Evolutionary conservation across 1,284 basidiomycete genomes (phyloP).

Genomic region (Ustilago trichophora): DNA sequence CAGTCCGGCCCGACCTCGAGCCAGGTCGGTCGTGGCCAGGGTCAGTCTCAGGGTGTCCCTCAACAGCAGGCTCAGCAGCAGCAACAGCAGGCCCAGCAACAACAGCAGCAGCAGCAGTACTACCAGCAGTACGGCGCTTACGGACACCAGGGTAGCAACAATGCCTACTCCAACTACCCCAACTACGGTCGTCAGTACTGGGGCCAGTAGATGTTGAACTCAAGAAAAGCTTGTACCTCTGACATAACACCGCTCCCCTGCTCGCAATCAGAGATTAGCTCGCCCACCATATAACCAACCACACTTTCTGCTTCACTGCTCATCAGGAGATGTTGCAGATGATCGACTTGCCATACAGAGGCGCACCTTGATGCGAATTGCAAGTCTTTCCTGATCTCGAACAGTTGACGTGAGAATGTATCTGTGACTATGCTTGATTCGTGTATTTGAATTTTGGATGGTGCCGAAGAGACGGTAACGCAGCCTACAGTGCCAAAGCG

Average conservation of each 20-base stretch:
- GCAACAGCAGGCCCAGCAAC: constrained; percentile 45
- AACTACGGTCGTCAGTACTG: constrained; percentile 62
- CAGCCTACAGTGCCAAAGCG: too few relatives aligned
- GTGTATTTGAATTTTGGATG: too few relatives aligned
- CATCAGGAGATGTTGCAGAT: not conserved
- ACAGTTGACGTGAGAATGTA: too few relatives aligned
- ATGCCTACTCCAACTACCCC: constrained; percentile 58
- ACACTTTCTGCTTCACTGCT: not conserved
- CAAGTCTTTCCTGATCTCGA: constrained; percentile 2
- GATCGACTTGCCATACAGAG: constrained; percentile 1
- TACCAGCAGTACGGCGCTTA: constrained; percentile 62
- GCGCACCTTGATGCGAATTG: constrained; percentile 4
- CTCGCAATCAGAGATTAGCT: constrained; percentile 3
- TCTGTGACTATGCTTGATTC: too few relatives aligned
- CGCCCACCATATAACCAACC: not conserved
- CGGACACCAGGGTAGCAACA: constrained; percentile 56
- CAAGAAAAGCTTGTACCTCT: constrained; percentile 1
- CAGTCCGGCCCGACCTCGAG: constrained; percentile 24
- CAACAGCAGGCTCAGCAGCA: constrained; percentile 45
- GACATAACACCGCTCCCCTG: not conserved
- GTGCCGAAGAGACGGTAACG: too few relatives aligned
- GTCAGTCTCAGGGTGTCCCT: constrained; percentile 38
- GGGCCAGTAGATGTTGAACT: constrained; percentile 41
- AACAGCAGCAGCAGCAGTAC: constrained; percentile 52
- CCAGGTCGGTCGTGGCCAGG: constrained; percentile 40